Evolutionary conservation across 2,329 filamentous ascomycete species (phyloP), one percentile per base, ranked within the genome.

Genomic region (Scorias spongiosa): DNA sequence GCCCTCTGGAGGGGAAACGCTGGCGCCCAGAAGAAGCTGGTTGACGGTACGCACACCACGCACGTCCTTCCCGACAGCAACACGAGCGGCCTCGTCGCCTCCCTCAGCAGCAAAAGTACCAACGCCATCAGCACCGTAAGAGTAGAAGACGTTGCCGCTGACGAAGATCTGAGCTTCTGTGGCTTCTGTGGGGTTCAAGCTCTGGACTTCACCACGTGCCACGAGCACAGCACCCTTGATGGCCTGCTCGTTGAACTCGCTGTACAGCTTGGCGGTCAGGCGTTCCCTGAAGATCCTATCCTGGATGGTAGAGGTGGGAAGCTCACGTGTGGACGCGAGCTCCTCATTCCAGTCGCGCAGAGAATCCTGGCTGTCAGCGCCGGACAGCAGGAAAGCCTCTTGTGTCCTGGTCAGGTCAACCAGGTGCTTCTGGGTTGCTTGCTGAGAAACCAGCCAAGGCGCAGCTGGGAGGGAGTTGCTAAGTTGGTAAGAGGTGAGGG

Each of bases 111-210:
- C 88, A 63, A 98, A 98, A 12, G 91, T 98, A 38, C 91, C 89
- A 39, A 96, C 91, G 42, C 91, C 93, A 62, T 98, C 91, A 39
- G 91, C 89, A 49, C 91, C 91, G 55, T 95, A 96, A 1, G 91
- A 96, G 70, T 94, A 98, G 70, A 98, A 98, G 53, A 98, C 87
- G 66, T 98, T 98, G 72, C 96, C 96, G 71, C 96, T 95, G 18
- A 98, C 89, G 57, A 94, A 98, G 51, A 98, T 98, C 63, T 98
- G 91, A 3, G 91, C 91, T 62, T 98, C 89, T 52, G 75, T 78
- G 50, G 74, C 80, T 66, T 98, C 91, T 0, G 89, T 96, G 6
- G 91, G 93, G 67, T 98, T 98, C 44, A 98, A 68, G 6, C 91
- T 86, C 15, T 87, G 80, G 50, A 98, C 83, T 63, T 98, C 91